phyloP scores from a whole-genome alignment of 306 rosid genomes.

The Adenanthera pavonina region DNA sequence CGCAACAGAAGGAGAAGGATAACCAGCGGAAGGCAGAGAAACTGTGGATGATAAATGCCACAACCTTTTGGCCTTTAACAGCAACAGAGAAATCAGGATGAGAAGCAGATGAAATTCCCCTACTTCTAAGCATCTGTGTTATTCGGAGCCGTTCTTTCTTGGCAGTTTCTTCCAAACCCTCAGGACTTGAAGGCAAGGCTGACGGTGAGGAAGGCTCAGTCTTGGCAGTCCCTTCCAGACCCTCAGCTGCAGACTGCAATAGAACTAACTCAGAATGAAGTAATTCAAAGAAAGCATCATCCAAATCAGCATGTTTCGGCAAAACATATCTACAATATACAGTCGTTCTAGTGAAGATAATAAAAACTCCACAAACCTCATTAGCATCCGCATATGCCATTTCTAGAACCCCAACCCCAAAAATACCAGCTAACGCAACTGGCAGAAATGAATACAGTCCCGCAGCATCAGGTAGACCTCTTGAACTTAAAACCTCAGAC shows the following conservation, averaged over 20 bases:
- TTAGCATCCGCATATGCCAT: constrained; percentile 62
- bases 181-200: constrained; percentile 1
- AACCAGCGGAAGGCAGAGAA: not conserved
- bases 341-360: not conserved
- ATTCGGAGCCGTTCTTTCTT: constrained; percentile 63
- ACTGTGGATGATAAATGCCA: not conserved
- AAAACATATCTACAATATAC: not conserved
- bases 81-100: constrained; percentile 72
- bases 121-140: constrained; percentile 58
- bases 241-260: constrained; percentile 26
- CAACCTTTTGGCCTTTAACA: constrained; percentile 85
- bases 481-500: constrained; percentile 42
- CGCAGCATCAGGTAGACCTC: constrained; percentile 29
- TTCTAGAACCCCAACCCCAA: constrained; percentile 61
- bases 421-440: constrained; percentile 52
- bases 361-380: constrained; percentile 37
- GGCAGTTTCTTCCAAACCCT: constrained; percentile 51
- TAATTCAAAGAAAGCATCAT: not conserved
- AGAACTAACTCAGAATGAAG: not conserved
- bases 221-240: not conserved
- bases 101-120: constrained; percentile 59
- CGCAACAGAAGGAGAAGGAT: not conserved
- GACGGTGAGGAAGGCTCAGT: constrained; percentile 4
- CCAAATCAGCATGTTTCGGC: not conserved
- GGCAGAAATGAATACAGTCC: constrained; percentile 44